phyloP scores from a whole-genome alignment of 2,329 filamentous ascomycete genomes.

The Monosporascus ibericus region DNA sequence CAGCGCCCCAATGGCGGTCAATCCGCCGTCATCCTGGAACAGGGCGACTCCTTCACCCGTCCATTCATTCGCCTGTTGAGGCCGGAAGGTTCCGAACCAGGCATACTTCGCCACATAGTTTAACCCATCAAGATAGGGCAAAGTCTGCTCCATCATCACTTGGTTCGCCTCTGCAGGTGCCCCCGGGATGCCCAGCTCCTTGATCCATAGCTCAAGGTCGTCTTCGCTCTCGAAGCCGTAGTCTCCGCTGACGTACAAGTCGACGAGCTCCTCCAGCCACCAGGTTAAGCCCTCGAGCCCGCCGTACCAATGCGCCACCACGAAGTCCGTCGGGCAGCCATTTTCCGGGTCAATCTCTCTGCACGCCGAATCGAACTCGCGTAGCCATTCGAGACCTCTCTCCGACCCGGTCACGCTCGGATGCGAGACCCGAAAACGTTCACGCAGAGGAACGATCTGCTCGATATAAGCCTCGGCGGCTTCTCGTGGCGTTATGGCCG shows the following conservation, averaged over 20 bases:
- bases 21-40: slow-evolving; percentile 29
- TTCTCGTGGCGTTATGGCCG: slow-evolving; percentile 30
- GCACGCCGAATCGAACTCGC: slow-evolving; percentile 33
- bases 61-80: slow-evolving; percentile 31
- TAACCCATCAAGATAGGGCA: slow-evolving; percentile 27
- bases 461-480: slow-evolving; percentile 32
- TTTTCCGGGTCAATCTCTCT: slow-evolving; percentile 28
- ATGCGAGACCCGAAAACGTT: slow-evolving; percentile 33
- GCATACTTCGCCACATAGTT: slow-evolving; percentile 32
- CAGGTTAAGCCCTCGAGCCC: slow-evolving; percentile 27
- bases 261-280: slow-evolving; percentile 28
- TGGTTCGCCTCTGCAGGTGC: slow-evolving; percentile 26
- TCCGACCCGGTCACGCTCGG: slow-evolving; percentile 34
- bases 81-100: slow-evolving; percentile 35
- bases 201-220: slow-evolving; percentile 30
- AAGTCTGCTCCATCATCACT: slow-evolving; percentile 34
- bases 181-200: slow-evolving; percentile 33
- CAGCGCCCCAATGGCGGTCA: slow-evolving; percentile 31
- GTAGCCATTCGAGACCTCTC: slow-evolving; percentile 32
- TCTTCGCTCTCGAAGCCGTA: slow-evolving; percentile 21
- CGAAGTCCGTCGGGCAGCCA: slow-evolving; percentile 34
- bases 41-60: slow-evolving; percentile 32
- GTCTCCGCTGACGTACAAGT: slow-evolving; percentile 17
- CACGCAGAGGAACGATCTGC: slow-evolving; percentile 29
- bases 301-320: slow-evolving; percentile 37